A percentile compares a stretch with the other conserved stretches of the same genome.
These are phyloP conservation scores for Termitomyces sp. DNA, from an alignment of 768 basidiomycete genomes.

Conservation along the genomic window DNA sequence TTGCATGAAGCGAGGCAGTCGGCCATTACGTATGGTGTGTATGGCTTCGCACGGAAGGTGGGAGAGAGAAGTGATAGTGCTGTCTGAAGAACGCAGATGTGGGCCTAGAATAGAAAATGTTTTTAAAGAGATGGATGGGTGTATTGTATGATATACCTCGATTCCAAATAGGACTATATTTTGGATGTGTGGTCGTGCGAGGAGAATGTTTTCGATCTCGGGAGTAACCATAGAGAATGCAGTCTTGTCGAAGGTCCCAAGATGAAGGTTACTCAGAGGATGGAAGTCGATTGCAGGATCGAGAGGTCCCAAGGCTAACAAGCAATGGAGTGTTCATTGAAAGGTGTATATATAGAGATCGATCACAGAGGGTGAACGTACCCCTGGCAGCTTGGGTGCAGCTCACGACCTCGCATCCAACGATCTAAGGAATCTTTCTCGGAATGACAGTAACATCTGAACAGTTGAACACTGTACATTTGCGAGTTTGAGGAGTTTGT, in stretches of 20 bases:
- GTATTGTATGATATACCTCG: slow-evolving; percentile 47
- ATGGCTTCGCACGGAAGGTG: slow-evolving; percentile 16
- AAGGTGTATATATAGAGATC: background rate
- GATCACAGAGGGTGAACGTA: slow-evolving; percentile 1
- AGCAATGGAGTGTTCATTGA: background rate
- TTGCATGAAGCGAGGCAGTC: slow-evolving; percentile 19
- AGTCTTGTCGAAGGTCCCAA: slow-evolving; percentile 70
- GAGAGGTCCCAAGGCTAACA: slow-evolving; percentile 63
- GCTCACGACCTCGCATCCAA: slow-evolving; percentile 18
- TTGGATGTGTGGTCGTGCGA: slow-evolving; percentile 41
- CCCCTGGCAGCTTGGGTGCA: slow-evolving; percentile 17
- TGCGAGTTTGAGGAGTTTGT: slow-evolving; percentile 18
- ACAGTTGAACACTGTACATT: slow-evolving; percentile 9
- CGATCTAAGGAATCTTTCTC: slow-evolving; percentile 7
- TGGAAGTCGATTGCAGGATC: slow-evolving; percentile 56
- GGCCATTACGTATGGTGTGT: slow-evolving; percentile 19
- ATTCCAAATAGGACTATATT: slow-evolving; percentile 83
- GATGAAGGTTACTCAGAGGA: slow-evolving; percentile 51
- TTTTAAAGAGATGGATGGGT: background rate
- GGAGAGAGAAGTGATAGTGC: slow-evolving; percentile 26
- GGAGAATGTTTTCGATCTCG: slow-evolving; percentile 54
- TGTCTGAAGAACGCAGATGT: slow-evolving; percentile 79
- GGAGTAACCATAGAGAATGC: slow-evolving; percentile 85
- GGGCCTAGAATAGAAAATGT: slow-evolving; percentile 10
- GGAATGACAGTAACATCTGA: background rate